Conservation (phyloP, 495 filamentous ascomycete species). For the Neohortaea acidophila region DNA sequence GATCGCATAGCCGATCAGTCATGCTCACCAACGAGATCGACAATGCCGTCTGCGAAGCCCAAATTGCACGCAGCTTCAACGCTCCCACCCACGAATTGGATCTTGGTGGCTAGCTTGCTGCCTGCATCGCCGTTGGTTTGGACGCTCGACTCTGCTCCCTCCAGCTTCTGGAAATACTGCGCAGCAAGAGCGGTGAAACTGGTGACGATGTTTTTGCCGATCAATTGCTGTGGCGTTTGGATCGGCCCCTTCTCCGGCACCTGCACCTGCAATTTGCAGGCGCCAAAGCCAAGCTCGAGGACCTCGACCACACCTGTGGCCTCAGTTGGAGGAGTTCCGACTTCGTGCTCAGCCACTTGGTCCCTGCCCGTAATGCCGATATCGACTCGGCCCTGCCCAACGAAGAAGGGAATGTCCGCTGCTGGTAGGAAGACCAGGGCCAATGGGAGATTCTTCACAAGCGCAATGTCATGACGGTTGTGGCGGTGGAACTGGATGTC, state of each 20-base stretch:
- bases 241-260: slow-evolving; percentile 74
- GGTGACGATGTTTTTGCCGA: slow-evolving; percentile 90
- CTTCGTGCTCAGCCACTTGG: slow-evolving; percentile 83
- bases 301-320: slow-evolving; percentile 63
- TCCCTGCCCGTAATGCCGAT: slow-evolving; percentile 89
- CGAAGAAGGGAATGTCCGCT: slow-evolving; percentile 91
- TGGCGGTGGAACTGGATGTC: slow-evolving; percentile 94
- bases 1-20: slow-evolving; percentile 23
- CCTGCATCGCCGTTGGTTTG: slow-evolving; percentile 22
- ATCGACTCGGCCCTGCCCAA: slow-evolving; percentile 86
- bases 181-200: slow-evolving; percentile 76
- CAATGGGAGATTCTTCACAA: slow-evolving; percentile 87
- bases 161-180: slow-evolving; percentile 66
- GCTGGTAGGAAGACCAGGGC: slow-evolving; percentile 95
- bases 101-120: slow-evolving; percentile 54
- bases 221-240: slow-evolving; percentile 51
- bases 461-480: slow-evolving; percentile 84
- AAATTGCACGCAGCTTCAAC: slow-evolving; percentile 93
- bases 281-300: slow-evolving; percentile 78
- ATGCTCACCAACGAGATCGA: slow-evolving; percentile 92
- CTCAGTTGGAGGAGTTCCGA: slow-evolving; percentile 43
- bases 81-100: slow-evolving; percentile 86
- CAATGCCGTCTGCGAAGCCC: slow-evolving; percentile 90
- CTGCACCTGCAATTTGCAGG: slow-evolving; percentile 88
- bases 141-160: slow-evolving; percentile 28